These are phyloP conservation scores for Ramichloridium luteum DNA, from an alignment of 2,329 filamentous ascomycete genomes.

Conservation along the genomic window DNA sequence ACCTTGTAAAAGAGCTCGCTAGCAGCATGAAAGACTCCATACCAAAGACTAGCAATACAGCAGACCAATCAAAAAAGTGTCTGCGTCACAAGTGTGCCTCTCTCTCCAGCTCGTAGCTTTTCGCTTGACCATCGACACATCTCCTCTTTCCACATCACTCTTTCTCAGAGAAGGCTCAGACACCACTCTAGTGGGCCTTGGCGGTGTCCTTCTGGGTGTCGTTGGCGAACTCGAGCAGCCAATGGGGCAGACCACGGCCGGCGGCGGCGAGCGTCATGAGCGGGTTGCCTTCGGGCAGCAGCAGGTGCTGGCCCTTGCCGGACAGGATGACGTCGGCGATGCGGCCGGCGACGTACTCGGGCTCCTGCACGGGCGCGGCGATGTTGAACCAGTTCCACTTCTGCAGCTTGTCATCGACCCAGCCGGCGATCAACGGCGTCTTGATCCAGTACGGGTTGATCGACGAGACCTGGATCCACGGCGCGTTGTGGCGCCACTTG, in stretches of 20 bases:
- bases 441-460: slow-evolving; percentile 27
- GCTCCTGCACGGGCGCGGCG: slow-evolving; percentile 17
- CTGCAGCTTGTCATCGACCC: slow-evolving; percentile 17
- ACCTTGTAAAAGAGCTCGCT: no score
- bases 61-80: no score
- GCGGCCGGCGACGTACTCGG: slow-evolving; percentile 23
- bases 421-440: slow-evolving; percentile 22
- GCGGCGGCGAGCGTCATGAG: slow-evolving; percentile 3
- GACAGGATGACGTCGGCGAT: slow-evolving; percentile 27
- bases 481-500: slow-evolving; percentile 28
- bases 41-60: no score
- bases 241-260: slow-evolving; percentile 4
- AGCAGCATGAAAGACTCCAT: no score
- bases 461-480: slow-evolving; percentile 26
- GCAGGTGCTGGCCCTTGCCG: slow-evolving; percentile 24
- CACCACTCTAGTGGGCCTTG: no score
- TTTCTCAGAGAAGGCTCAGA: no score
- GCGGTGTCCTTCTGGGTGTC: slow-evolving; percentile 5
- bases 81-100: no score
- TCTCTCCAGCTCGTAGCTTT: no score
- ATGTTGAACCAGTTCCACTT: slow-evolving; percentile 1
- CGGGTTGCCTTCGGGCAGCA: slow-evolving; percentile 11
- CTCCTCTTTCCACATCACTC: no score
- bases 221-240: slow-evolving; percentile 5
- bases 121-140: no score